These are phyloP conservation scores for Echites panduratus DNA, from an alignment of 257 asterid genomes.

Conservation along the genomic window DNA sequence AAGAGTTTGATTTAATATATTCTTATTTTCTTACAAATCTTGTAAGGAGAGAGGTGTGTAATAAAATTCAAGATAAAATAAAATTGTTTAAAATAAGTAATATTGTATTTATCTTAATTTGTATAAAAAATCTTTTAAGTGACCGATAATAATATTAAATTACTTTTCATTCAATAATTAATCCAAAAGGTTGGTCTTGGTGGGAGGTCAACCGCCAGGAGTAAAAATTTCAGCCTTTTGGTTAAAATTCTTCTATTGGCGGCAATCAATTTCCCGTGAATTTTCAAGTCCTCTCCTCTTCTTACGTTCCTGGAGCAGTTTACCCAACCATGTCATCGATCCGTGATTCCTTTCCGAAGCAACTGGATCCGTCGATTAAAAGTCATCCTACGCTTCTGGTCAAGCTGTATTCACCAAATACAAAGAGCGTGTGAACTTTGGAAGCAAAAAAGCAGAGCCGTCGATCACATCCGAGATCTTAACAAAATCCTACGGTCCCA, in stretches of 20 bases:
- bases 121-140: too few species aligned
- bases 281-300: neutral
- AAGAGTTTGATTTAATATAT: too few species aligned
- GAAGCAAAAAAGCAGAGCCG: neutral
- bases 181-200: too few species aligned
- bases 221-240: neutral
- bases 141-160: too few species aligned
- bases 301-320: too few species aligned
- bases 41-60: too few species aligned
- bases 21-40: too few species aligned
- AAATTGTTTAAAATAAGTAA: too few species aligned
- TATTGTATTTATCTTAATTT: too few species aligned
- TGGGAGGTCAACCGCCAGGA: too few species aligned
- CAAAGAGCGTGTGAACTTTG: neutral
- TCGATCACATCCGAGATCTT: neutral
- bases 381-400: neutral
- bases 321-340: conserved; percentile 16
- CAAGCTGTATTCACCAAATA: neutral
- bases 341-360: neutral
- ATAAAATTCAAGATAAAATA: too few species aligned
- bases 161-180: too few species aligned
- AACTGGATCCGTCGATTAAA: neutral
- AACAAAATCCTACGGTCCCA: neutral
- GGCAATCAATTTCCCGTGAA: neutral
- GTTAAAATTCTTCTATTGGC: neutral